These are phyloP conservation scores for Aspergillus bombycis DNA, from an alignment of 2,329 filamentous ascomycete genomes.

Conservation along the genomic window DNA sequence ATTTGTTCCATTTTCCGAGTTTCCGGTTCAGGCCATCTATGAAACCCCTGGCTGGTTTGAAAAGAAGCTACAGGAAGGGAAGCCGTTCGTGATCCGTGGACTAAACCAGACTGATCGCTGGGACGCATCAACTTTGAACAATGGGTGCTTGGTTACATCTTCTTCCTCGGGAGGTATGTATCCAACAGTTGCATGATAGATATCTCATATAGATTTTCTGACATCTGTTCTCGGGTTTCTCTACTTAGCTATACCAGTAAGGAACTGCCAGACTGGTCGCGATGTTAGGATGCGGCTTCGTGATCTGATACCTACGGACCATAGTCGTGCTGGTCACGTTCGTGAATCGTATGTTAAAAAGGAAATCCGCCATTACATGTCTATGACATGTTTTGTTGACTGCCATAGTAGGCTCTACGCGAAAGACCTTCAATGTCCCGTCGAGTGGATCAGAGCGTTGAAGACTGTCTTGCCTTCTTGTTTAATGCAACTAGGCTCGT, in stretches of 20 bases:
- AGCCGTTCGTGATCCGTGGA: constrained; percentile 39
- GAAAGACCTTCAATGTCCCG: constrained; percentile 37
- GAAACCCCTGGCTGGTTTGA: constrained; percentile 31
- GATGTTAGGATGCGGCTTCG: constrained; percentile 38
- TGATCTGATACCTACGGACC: constrained; percentile 29
- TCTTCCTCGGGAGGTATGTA: constrained; percentile 37
- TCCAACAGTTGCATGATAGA: not conserved
- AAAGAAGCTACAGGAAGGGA: constrained; percentile 32
- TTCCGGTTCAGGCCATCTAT: constrained; percentile 15
- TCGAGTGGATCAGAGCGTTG: constrained; percentile 35
- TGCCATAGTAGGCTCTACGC: constrained; percentile 38
- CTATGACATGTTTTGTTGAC: constrained; percentile 10
- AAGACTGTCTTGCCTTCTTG: constrained; percentile 34
- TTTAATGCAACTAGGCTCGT: constrained; percentile 35
- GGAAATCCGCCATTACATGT: not conserved
- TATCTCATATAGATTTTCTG: not conserved
- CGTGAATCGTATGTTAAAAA: constrained; percentile 29
- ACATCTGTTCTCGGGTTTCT: not conserved
- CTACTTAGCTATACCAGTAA: constrained; percentile 34
- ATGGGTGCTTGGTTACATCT: constrained; percentile 34
- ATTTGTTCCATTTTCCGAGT: constrained; percentile 27
- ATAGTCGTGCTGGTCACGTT: constrained; percentile 6
- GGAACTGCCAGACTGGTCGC: constrained; percentile 38
- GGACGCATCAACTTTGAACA: constrained; percentile 30
- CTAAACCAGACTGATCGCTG: constrained; percentile 36